Evolutionary conservation across 139 green algal species (phyloP).

Genomic region (Picochlorum sp.): DNA sequence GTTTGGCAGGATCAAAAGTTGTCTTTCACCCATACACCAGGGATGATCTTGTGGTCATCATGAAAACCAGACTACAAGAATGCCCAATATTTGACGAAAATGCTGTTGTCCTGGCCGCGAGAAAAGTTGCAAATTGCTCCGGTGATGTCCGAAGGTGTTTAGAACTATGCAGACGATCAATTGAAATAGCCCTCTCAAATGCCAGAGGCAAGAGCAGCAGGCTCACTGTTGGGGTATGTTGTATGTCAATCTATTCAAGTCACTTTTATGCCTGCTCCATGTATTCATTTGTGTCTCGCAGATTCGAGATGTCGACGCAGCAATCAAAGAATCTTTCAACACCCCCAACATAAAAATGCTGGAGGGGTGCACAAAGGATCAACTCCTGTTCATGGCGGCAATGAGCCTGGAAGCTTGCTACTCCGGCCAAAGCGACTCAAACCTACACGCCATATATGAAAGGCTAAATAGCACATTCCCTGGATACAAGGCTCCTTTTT

Average conservation of each 20-base stretch:
- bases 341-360: constrained; percentile 56
- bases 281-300: not conserved
- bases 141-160: constrained; percentile 67
- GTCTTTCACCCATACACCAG: constrained; percentile 72
- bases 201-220: not conserved
- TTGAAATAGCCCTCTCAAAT: constrained; percentile 21
- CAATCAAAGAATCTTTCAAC: constrained; percentile 52
- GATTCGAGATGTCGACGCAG: constrained; percentile 39
- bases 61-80: constrained; percentile 52
- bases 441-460: constrained; percentile 22
- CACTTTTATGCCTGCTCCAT: not conserved
- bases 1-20: constrained; percentile 52
- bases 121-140: constrained; percentile 53
- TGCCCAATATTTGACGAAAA: constrained; percentile 29
- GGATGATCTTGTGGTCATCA: constrained; percentile 65
- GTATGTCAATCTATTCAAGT: not conserved
- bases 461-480: not conserved
- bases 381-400: constrained; percentile 57
- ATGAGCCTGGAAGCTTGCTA: constrained; percentile 57
- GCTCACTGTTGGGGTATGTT: constrained; percentile 11
- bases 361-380: constrained; percentile 27
- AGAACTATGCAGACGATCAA: constrained; percentile 52
- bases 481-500: constrained; percentile 24
- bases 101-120: constrained; percentile 35
- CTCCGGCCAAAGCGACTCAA: constrained; percentile 24